Percentiles rank a stretch among this genome's conserved stretches.
phyloP scores from a whole-genome alignment of 2,329 filamentous ascomycete genomes.

The Colletotrichum truncatum region DNA sequence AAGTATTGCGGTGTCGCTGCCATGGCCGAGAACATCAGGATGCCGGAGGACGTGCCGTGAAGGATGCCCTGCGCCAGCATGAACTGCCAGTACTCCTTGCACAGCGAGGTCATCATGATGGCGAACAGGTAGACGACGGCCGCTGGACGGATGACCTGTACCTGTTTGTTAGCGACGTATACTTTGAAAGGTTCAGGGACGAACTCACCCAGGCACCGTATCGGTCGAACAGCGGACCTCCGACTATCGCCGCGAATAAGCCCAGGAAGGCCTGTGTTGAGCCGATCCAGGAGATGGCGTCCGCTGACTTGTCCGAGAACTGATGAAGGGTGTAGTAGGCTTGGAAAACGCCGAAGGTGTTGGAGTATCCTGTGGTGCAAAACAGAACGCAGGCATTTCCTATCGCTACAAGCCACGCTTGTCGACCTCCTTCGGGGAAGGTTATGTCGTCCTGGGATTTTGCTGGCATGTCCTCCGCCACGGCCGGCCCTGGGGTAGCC shows the following conservation, averaged over 20 bases:
- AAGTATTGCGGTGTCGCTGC: slow-evolving; percentile 58
- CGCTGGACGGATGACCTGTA: slow-evolving; percentile 21
- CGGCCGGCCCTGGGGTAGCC: neutral
- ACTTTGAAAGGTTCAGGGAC: neutral
- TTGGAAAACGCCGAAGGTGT: slow-evolving; percentile 55
- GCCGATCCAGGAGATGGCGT: slow-evolving; percentile 53
- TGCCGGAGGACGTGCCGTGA: slow-evolving; percentile 48
- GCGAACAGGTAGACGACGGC: slow-evolving; percentile 42
- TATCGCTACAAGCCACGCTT: slow-evolving; percentile 50
- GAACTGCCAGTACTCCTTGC: slow-evolving; percentile 59
- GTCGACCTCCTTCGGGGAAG: slow-evolving; percentile 42
- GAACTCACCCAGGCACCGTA: slow-evolving; percentile 45
- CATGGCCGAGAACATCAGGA: slow-evolving; percentile 55
- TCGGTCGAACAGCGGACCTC: slow-evolving; percentile 52
- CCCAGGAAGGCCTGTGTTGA: slow-evolving; percentile 46
- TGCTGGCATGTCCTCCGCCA: neutral
- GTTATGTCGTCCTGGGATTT: neutral
- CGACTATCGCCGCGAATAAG: slow-evolving; percentile 44
- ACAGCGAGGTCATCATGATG: slow-evolving; percentile 54
- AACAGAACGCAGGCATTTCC: slow-evolving; percentile 48
- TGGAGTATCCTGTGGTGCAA: slow-evolving; percentile 49
- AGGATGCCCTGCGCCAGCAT: slow-evolving; percentile 60
- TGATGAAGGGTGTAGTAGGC: slow-evolving; percentile 51
- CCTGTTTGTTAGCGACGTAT: neutral
- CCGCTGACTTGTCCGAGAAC: slow-evolving; percentile 39